A percentile compares a stretch with the other conserved stretches of the same genome.
Evolutionary conservation across 1,284 basidiomycete species (phyloP).

Genomic region (Ganoderma lucidum): DNA sequence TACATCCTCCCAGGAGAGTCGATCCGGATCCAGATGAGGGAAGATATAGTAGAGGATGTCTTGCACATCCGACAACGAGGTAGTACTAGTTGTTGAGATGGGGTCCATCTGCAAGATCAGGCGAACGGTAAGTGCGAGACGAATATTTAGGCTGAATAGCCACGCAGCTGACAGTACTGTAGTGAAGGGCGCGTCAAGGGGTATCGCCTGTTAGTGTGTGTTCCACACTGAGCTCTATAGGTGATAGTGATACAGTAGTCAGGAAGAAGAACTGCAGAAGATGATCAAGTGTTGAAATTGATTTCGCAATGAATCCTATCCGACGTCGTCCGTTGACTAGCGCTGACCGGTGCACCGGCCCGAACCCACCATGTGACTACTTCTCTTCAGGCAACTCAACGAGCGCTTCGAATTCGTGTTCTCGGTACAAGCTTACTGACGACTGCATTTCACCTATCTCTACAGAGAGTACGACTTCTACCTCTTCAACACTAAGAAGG

Average conservation of each 20-base stretch:
- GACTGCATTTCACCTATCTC: not conserved
- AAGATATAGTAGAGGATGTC: conserved; percentile 17
- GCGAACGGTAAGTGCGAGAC: no score
- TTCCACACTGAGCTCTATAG: no score
- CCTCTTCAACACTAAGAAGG: conserved; percentile 59
- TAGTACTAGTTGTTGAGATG: no score
- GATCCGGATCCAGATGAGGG: conserved; percentile 6
- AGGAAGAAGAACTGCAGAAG: no score
- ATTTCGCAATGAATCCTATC: no score
- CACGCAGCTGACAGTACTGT: no score
- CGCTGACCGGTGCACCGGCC: conserved; percentile 15
- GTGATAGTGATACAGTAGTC: no score
- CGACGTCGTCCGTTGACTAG: no score
- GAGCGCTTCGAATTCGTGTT: not conserved
- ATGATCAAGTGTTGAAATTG: no score
- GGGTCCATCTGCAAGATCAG: not conserved
- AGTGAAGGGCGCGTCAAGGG: no score
- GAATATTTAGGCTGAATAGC: no score
- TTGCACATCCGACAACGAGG: conserved; percentile 7
- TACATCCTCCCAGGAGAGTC: not conserved
- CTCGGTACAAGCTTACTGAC: not conserved
- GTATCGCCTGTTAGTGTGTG: no score
- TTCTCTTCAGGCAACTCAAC: not conserved
- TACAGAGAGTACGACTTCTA: conserved; percentile 66
- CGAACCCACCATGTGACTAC: conserved; percentile 64